These are phyloP conservation scores for Populus hybrid DNA, from an alignment of 441 rosid genomes.

Conservation along the genomic window DNA sequence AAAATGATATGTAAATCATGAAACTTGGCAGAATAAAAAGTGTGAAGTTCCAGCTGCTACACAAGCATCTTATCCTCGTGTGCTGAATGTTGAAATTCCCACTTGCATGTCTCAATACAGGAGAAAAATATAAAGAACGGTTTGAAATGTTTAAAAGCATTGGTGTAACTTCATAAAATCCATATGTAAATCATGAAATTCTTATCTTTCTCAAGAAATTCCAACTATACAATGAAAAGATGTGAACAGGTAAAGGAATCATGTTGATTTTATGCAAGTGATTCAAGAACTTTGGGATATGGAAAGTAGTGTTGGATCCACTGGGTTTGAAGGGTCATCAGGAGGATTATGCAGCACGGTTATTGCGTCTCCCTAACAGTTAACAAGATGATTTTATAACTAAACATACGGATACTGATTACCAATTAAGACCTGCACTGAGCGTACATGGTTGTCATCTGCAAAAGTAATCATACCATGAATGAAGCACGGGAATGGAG, in stretches of 20 bases:
- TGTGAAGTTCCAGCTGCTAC: not conserved
- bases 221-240: not conserved
- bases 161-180: too few relatives aligned
- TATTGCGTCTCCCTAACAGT: not conserved
- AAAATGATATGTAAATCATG: not conserved
- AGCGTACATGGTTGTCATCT: not conserved
- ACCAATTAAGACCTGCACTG: not conserved
- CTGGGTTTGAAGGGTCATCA: not conserved
- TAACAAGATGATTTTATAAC: not conserved
- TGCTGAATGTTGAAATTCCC: too few relatives aligned
- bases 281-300: not conserved
- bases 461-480: slow-evolving; percentile 38
- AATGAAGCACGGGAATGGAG: slow-evolving; percentile 80
- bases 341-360: not conserved
- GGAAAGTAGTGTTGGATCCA: not conserved
- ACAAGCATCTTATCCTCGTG: not conserved
- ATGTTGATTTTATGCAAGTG: not conserved
- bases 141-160: too few relatives aligned
- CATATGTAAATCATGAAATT: not conserved
- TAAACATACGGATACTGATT: not conserved
- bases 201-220: not conserved
- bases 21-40: not conserved
- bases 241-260: not conserved
- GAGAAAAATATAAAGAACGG: not conserved
- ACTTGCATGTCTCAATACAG: too few relatives aligned